Evolutionary conservation across 2,329 filamentous ascomycete genomes (phyloP), one percentile per base, ranked within the genome.

Genomic region (Cercospora zeina): DNA sequence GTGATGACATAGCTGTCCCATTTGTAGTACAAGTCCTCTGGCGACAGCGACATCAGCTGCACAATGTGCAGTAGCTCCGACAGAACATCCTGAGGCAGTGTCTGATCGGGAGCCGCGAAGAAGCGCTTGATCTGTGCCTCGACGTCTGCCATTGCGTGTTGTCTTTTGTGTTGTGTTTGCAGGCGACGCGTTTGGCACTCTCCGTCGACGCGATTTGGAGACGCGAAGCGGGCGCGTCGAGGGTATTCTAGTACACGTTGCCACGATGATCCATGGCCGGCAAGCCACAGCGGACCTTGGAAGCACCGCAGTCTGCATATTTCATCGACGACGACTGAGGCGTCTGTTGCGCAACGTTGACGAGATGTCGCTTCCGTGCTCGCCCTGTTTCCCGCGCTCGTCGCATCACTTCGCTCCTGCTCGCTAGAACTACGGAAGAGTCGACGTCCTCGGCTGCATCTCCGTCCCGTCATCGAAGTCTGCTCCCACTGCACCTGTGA

Each of bases 1-100:
- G 93, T 96, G 74, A 99, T 89, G 76, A 90, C 93, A 81, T 97
- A 97, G 0, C 92, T 93, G 77, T 99, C 95, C 95, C 95, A 99
- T 82, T 97, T 97, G 85, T 91, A 97, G 77, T 91, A 97, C 27
- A 97, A 82, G 74, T 97, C 95, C 75, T 97, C 88, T 34, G 87
- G 83, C 14, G 87, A 85, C 64, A 97, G 84, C 53, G 86, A 87
- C 77, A 97, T 91, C 63, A 97, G 82, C 59, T 88, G 87, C 79
- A 95, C 84, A 74, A 96, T 96, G 62, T 91, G 96, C 73, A 89
- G 84, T 68, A 99, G 81, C 78, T 97, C 93, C 58, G 83, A 80
- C 67, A 91, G 80, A 61, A 97, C 85, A 75, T 97, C 93, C 66
- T 87, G 80, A 65, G 91, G 85, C 5, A 97, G 81, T 37, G 84